A percentile compares a stretch with the other conserved stretches of the same genome.
Evolutionary conservation across 345 rosid genomes (phyloP).

Genomic region (Aquilaria sinensis): DNA sequence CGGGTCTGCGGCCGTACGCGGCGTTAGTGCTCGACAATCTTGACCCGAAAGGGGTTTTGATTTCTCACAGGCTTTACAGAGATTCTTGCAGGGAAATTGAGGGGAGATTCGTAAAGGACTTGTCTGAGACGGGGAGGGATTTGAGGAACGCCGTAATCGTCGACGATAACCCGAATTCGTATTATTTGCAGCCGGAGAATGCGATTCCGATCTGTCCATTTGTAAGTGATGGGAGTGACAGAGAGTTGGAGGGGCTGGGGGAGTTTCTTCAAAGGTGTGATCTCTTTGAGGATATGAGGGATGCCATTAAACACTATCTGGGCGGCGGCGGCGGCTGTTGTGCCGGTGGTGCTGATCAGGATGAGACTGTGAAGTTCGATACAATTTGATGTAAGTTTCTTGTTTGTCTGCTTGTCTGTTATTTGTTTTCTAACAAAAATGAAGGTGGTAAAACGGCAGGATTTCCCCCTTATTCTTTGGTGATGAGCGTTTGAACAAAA

Average conservation of each 20-base stretch:
- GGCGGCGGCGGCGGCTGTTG: constrained; percentile 2
- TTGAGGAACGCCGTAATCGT: constrained; percentile 56
- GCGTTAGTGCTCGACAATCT: constrained; percentile 61
- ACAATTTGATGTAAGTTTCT: neutral
- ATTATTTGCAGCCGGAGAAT: constrained; percentile 67
- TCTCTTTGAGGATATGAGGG: constrained; percentile 58
- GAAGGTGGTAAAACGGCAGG: no score
- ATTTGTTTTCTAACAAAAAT: neutral
- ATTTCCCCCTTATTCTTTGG: neutral
- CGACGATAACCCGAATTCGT: constrained; percentile 81
- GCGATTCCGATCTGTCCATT: constrained; percentile 74
- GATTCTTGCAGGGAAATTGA: constrained; percentile 62
- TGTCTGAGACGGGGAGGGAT: constrained; percentile 63
- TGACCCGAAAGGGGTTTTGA: constrained; percentile 39
- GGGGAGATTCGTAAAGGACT: constrained; percentile 74
- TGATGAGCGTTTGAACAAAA: constrained; percentile 7
- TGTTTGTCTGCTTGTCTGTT: neutral
- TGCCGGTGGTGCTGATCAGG: neutral
- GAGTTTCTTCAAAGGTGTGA: constrained; percentile 51
- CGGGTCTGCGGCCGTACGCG: constrained; percentile 80
- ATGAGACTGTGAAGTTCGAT: neutral
- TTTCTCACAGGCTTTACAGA: constrained; percentile 62
- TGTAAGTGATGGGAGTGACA: constrained; percentile 42
- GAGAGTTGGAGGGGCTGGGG: constrained; percentile 46
- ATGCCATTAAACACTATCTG: constrained; percentile 50